A percentile compares a stretch with the other conserved stretches of the same genome.
These are phyloP conservation scores for Pseudonectria buxi DNA, from an alignment of 2,329 filamentous ascomycete species.

Conservation along the genomic window DNA sequence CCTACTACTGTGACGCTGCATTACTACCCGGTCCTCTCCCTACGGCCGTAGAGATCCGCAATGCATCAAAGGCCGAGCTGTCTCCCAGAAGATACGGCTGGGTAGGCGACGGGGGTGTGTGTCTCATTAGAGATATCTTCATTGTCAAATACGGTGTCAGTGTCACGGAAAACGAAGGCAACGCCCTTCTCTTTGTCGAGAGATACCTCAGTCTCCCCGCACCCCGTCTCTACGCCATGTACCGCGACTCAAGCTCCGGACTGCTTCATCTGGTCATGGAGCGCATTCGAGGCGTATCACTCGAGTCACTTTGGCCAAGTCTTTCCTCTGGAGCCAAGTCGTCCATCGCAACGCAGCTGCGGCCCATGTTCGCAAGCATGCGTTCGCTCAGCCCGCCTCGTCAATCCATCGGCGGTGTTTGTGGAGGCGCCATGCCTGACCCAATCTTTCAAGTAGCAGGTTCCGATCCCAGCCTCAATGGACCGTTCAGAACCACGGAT, in stretches of 20 bases:
- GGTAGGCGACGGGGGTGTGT: not conserved
- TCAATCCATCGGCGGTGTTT: conserved; percentile 1
- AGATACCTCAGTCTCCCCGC: conserved; percentile 1
- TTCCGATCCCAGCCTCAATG: conserved; percentile 3
- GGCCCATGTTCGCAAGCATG: conserved; percentile 3
- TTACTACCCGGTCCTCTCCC: conserved; percentile 5
- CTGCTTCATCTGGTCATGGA: conserved; percentile 8
- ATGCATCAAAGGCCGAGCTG: conserved; percentile 2
- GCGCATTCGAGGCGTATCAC: conserved; percentile 2
- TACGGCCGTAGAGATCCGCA: conserved; percentile 1
- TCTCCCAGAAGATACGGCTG: conserved; percentile 1
- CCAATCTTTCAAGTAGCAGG: not conserved
- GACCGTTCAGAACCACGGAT: conserved; percentile 3
- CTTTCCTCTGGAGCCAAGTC: conserved; percentile 6
- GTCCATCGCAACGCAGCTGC: conserved; percentile 4
- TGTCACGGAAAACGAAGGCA: conserved; percentile 8
- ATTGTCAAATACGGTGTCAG: conserved; percentile 6
- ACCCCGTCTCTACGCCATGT: conserved; percentile 7
- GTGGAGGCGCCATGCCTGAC: not conserved
- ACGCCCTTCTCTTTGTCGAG: conserved; percentile 6
- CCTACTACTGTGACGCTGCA: conserved; percentile 2
- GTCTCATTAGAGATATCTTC: conserved; percentile 3
- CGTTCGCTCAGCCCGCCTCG: conserved; percentile 1
- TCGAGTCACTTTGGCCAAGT: conserved; percentile 4
- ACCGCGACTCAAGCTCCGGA: conserved; percentile 1